phyloP scores from a whole-genome alignment of 139 green algal species.

The Auxenochlorella protothecoides region DNA sequence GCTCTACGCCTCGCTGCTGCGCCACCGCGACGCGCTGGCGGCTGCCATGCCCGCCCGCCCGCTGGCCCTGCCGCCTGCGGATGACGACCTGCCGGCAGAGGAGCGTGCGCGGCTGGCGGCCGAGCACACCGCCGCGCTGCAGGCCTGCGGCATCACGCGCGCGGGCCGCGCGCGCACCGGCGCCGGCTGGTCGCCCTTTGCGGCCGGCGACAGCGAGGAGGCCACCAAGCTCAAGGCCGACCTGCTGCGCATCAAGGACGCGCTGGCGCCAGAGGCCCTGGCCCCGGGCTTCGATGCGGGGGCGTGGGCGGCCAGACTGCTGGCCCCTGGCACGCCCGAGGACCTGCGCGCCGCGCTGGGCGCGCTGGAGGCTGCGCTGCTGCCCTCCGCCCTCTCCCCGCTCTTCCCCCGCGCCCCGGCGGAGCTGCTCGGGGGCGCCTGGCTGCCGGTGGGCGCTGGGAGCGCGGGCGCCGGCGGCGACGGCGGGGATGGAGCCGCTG shows the following conservation, averaged over 20 bases:
- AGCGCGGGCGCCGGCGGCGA: neutral
- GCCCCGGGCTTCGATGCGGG: conserved; percentile 2
- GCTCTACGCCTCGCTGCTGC: conserved; percentile 30
- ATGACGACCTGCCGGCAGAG: too few relatives aligned
- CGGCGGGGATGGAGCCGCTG: neutral
- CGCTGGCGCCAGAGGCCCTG: neutral
- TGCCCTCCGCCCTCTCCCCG: too few relatives aligned
- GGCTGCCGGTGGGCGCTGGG: conserved; percentile 1
- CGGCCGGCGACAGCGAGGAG: neutral
- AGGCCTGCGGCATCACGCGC: neutral
- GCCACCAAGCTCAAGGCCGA: conserved; percentile 31
- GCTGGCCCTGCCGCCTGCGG: too few relatives aligned
- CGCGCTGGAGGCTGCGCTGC: too few relatives aligned
- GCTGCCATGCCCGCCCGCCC: conserved; percentile 22
- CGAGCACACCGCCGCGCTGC: neutral
- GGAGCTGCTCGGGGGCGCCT: too few relatives aligned
- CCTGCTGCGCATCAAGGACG: conserved; percentile 17
- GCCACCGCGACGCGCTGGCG: conserved; percentile 7
- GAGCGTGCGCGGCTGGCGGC: too few relatives aligned
- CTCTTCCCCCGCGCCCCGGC: too few relatives aligned
- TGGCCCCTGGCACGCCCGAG: conserved; percentile 3
- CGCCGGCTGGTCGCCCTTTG: too few relatives aligned
- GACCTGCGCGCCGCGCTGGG: conserved; percentile 4
- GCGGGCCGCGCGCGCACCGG: too few relatives aligned
- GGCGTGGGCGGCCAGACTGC: conserved; percentile 29